phyloP scores from a whole-genome alignment of 305 asterid genomes.

The Rubia tinctorum region DNA sequence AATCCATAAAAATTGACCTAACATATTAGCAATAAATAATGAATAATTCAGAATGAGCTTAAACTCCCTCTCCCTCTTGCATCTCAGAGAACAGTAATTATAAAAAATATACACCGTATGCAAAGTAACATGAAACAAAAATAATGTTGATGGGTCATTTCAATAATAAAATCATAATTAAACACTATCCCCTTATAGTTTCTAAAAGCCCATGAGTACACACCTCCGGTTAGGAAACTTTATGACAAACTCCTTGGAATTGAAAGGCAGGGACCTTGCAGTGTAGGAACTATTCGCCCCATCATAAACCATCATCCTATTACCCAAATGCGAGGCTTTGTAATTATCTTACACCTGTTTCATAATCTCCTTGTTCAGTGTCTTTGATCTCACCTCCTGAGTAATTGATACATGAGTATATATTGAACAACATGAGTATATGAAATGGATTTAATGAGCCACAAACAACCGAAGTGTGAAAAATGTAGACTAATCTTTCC shows the following conservation, averaged over 20 bases:
- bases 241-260: slow-evolving; percentile 58
- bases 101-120: no score
- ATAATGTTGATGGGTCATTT: background rate
- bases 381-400: slow-evolving; percentile 68
- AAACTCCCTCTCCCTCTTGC: no score
- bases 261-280: slow-evolving; percentile 68
- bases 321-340: no score
- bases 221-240: slow-evolving; percentile 41
- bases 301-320: slow-evolving; percentile 53
- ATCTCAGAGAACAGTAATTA: no score
- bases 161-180: background rate
- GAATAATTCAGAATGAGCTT: no score
- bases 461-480: no score
- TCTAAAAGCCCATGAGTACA: background rate
- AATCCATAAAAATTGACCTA: no score
- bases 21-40: no score
- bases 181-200: background rate
- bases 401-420: slow-evolving; percentile 64
- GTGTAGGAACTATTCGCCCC: slow-evolving; percentile 70
- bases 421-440: no score
- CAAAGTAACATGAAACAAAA: background rate
- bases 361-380: slow-evolving; percentile 39
- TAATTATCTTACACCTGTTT: no score
- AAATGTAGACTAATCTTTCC: no score
- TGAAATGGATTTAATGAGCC: no score